Base-by-base conservation (phyloP, 164 flowering plant species). In the Amborella trichopoda region DNA sequence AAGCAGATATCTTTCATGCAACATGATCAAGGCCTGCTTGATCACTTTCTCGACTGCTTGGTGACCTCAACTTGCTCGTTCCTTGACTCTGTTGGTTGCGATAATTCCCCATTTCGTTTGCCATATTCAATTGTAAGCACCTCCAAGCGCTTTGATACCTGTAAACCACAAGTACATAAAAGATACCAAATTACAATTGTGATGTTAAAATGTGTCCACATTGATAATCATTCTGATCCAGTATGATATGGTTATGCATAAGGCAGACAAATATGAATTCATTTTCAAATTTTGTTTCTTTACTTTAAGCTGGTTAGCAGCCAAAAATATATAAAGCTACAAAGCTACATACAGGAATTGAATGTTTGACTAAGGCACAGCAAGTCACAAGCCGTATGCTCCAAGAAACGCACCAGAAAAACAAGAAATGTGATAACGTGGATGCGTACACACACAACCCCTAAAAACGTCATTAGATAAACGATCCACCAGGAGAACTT, bases 141-240 rank as follows among this genome's bases (percentile, higher is more conserved):
- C 44, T 62, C 67, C 53, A 58, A 49, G 24, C 55, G 58, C 38
- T 47, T 55, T 19, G 60, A 40, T 39, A 62, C 70, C 70, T 66
- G 41, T 41, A 2, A 23, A 50, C 25, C 16, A 32, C 28, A 6
- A 6, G 14, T 38, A 46, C 2, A 13, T 11, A 12, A 39, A 39
- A 39, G 14, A 11, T 12, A 1, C 1, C 13, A 12, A 17, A 39
- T 12, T 39, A 39, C 18, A 18, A 17, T 39, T 13, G 6, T 3
- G 14, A 39, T 11, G 19, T 20, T 30, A 17, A 39, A 1, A 13
- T 39, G 6, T 39, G 10, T 12, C 19, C 6, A 39, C 17, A 39
- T 1, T 17, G 14, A 39, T 2, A 12, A 18, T 18, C 14, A 11
- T 39, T 6, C 43, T 8, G 36, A 30, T 6, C 8, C 34, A 30